phyloP scores from a whole-genome alignment of 1,284 basidiomycete genomes.

The Cryptococcus sp. region DNA sequence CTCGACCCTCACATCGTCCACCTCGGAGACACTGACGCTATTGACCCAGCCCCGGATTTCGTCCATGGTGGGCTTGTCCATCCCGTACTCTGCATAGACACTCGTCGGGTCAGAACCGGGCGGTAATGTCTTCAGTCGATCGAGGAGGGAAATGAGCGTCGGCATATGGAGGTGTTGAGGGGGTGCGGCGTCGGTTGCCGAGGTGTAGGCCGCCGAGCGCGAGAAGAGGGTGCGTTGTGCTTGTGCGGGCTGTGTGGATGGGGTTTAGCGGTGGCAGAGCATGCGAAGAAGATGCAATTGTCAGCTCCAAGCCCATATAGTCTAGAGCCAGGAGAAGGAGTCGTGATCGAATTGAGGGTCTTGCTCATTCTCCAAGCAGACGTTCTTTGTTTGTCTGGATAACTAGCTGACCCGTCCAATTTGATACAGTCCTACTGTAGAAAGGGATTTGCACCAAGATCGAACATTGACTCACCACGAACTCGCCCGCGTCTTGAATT shows the following conservation, averaged over 20 bases:
- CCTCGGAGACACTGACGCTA: conserved; percentile 66
- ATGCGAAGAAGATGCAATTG: not conserved
- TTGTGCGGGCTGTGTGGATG: conserved; percentile 30
- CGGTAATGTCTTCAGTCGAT: conserved; percentile 63
- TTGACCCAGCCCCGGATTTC: conserved; percentile 66
- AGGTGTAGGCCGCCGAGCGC: conserved; percentile 53
- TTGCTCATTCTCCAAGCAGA: not conserved
- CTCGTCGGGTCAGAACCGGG: conserved; percentile 55
- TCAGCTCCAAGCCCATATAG: no score
- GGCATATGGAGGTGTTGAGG: conserved; percentile 62
- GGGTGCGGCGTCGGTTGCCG: conserved; percentile 43
- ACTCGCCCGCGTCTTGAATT: conserved; percentile 63
- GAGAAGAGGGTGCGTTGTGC: conserved; percentile 47
- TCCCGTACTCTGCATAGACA: conserved; percentile 57
- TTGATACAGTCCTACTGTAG: conserved; percentile 28
- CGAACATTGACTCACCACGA: conserved; percentile 57
- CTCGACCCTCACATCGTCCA: conserved; percentile 57
- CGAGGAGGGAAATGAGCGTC: conserved; percentile 64
- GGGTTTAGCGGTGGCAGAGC: conserved; percentile 1
- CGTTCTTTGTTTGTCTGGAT: not conserved
- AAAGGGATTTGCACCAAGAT: conserved; percentile 51
- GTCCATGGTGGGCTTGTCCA: conserved; percentile 63
- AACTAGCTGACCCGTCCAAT: no score
- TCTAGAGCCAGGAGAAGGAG: no score
- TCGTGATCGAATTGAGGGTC: no score